Conservation (phyloP, 129 eudicot species). For the Tagetes erecta region DNA sequence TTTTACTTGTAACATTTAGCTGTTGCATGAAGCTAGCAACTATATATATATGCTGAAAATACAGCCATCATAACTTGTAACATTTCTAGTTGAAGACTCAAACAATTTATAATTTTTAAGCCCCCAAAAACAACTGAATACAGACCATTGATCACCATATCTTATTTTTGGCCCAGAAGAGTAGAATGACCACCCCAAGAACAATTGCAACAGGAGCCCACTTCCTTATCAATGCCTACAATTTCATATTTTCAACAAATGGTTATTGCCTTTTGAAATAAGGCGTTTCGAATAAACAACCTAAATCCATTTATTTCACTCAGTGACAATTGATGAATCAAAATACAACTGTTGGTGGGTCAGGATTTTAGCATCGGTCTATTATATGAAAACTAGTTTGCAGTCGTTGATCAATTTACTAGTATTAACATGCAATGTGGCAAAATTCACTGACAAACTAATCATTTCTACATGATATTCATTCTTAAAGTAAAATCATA, state of each 20-base stretch:
- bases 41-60: conserved; percentile 18
- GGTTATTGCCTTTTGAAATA: not conserved
- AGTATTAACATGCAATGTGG: conserved; percentile 2
- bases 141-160: conserved; percentile 61
- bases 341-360: not conserved
- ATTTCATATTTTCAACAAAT: conserved; percentile 7
- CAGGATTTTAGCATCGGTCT: not conserved
- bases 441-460: not conserved
- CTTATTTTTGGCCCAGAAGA: conserved; percentile 73
- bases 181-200: conserved; percentile 74
- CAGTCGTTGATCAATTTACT: not conserved
- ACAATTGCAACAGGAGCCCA: conserved; percentile 98
- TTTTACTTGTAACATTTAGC: not conserved
- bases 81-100: conserved; percentile 6
- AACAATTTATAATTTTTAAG: not conserved
- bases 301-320: not conserved
- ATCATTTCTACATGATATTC: conserved; percentile 13
- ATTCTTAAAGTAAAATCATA: conserved; percentile 8
- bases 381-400: not conserved
- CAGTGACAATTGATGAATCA: too few species aligned
- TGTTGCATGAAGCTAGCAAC: conserved; percentile 14
- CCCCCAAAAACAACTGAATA: not conserved
- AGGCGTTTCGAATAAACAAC: not conserved
- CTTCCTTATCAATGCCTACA: conserved; percentile 83
- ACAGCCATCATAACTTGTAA: not conserved